Evolutionary conservation across 1,284 basidiomycete genomes (phyloP).

Genomic region (Microbotryum saponariae): DNA sequence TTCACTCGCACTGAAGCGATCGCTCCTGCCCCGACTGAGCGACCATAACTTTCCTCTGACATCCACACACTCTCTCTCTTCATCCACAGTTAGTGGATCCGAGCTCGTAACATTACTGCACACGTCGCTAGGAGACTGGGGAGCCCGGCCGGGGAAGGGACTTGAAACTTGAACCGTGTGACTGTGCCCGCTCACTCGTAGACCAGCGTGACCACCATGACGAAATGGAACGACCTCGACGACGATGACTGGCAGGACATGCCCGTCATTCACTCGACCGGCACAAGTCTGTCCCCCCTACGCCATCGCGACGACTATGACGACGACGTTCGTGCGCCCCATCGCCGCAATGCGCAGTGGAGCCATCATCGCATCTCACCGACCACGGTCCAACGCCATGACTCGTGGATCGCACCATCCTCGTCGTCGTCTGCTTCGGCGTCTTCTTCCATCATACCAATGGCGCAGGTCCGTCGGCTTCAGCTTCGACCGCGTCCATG

Average conservation of each 20-base stretch:
- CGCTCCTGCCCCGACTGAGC: too few species aligned
- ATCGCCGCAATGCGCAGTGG: too few species aligned
- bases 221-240: conserved; percentile 16
- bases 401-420: background rate
- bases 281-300: background rate
- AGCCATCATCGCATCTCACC: too few species aligned
- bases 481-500: conserved; percentile 36
- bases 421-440: background rate
- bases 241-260: conserved; percentile 55
- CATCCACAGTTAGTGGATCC: too few species aligned
- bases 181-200: background rate
- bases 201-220: background rate
- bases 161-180: too few species aligned
- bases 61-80: too few species aligned
- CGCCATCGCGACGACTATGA: conserved; percentile 71
- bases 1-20: too few species aligned
- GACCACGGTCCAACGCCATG: too few species aligned
- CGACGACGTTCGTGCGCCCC: conserved; percentile 40
- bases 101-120: too few species aligned
- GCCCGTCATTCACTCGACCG: conserved; percentile 60
- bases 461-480: background rate
- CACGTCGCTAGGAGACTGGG: too few species aligned
- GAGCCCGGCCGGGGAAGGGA: too few species aligned
- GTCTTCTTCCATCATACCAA: background rate
- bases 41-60: too few species aligned